A percentile compares a stretch with the other conserved stretches of the same genome.
These are phyloP conservation scores for Tuber umbilicatum DNA, from an alignment of 495 filamentous ascomycete genomes.

Conservation along the genomic window DNA sequence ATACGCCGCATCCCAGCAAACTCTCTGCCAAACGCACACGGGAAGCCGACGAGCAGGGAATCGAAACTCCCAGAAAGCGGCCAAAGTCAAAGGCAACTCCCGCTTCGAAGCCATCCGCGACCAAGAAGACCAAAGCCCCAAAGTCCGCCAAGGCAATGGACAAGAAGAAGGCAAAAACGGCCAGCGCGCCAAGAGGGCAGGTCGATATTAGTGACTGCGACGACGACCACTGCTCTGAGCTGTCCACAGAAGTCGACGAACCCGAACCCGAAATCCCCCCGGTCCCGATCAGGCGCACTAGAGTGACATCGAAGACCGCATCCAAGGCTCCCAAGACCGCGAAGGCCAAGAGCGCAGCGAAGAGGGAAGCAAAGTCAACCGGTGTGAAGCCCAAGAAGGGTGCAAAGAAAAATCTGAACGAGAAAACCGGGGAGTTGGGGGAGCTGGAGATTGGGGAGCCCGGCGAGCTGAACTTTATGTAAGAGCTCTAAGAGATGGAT, in stretches of 20 bases:
- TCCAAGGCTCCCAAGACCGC: background rate
- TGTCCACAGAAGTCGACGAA: background rate
- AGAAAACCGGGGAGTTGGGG: background rate
- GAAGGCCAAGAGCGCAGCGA: background rate
- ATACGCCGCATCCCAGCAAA: background rate
- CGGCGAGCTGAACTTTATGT: background rate
- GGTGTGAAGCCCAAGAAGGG: background rate
- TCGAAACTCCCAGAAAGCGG: background rate
- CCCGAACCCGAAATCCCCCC: background rate
- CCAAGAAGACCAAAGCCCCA: background rate
- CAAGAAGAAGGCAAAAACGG: background rate
- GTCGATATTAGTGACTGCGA: background rate
- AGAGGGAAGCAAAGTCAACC: background rate
- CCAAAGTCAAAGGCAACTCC: background rate
- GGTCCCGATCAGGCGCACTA: background rate
- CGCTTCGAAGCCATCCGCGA: background rate
- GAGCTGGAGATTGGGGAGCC: background rate
- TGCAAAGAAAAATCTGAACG: too few species aligned
- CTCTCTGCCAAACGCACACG: background rate
- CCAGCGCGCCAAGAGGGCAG: background rate
- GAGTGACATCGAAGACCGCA: background rate
- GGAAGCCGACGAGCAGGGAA: background rate
- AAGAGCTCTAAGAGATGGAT: background rate
- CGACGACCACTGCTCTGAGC: background rate
- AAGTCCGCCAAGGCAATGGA: background rate